Percentiles rank a stretch among this genome's conserved stretches.
Conservation (phyloP, 2,329 filamentous ascomycete species). For the Aspergillus piperis region DNA sequence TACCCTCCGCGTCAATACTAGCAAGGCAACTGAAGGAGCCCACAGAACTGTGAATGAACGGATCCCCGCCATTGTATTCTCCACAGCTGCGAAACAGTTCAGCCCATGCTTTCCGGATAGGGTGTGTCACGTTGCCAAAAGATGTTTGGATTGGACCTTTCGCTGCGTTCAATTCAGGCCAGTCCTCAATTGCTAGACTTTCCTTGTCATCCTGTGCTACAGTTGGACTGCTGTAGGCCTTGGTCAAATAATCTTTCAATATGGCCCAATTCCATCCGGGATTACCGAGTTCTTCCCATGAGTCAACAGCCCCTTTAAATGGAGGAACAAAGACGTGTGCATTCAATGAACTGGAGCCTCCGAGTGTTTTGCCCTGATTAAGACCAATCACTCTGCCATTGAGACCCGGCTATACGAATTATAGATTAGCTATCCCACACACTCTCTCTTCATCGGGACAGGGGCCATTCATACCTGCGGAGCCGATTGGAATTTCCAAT, state of each 20-base stretch:
- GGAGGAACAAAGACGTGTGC: conserved; percentile 15
- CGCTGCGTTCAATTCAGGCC: conserved; percentile 6
- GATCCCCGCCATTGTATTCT: conserved; percentile 6
- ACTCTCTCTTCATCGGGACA: conserved; percentile 21
- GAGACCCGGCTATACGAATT: conserved; percentile 4
- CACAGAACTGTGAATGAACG: conserved; percentile 5
- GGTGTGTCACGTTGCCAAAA: conserved; percentile 4
- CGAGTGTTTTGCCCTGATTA: conserved; percentile 13
- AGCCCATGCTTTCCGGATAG: conserved; percentile 9
- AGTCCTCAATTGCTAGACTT: conserved; percentile 7
- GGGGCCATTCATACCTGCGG: conserved; percentile 2
- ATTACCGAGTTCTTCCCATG: conserved; percentile 10
- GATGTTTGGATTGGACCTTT: conserved; percentile 10
- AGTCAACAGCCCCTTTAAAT: conserved; percentile 6
- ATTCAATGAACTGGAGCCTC: conserved; percentile 13
- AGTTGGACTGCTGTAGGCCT: conserved; percentile 5
- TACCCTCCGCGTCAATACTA: conserved; percentile 4
- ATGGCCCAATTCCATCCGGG: conserved; percentile 9
- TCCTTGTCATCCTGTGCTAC: conserved; percentile 5
- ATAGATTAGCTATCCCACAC: neutral
- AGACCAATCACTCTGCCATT: conserved; percentile 12
- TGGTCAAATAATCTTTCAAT: conserved; percentile 5
- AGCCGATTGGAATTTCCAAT: conserved; percentile 9
- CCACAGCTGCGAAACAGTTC: conserved; percentile 7
- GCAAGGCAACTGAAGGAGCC: conserved; percentile 11